Base-by-base conservation (phyloP, 2,329 filamentous ascomycete species). In the Zalaria obscura region DNA sequence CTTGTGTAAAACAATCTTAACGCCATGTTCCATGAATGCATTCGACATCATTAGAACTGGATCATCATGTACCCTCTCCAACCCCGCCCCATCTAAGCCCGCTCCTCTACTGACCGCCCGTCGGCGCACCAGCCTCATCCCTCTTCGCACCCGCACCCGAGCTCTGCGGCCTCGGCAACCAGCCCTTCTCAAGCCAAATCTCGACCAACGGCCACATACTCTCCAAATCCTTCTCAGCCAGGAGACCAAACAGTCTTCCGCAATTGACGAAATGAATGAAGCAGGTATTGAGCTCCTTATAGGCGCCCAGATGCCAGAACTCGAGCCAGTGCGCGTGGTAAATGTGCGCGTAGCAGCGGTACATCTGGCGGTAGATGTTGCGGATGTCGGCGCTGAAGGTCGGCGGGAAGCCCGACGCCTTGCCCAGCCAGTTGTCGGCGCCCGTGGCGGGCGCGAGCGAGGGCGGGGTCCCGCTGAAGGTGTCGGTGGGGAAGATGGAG, bases 141-240 rank as follows among this genome's bases (percentile, higher is more conserved):
- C 45, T 40, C 43, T 44, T 36, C 32, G 42, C 29, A n/a, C 37
- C 27, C 26, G 40, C 40, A 29, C 43, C 41, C 5, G 40, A 35
- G 32, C 41, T 46, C 33, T 36, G 36, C 11, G 48, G 40, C 8
- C 44, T 39, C 32, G 87, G 87, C 52, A 96, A 83, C 26, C 88
- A 83, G 45, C 88, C 87, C 56, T 89, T 89, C 47, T 80, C 80
- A 26, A 87, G 79, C 81, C 88, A 95, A 38, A 95, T 73, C 55
- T 95, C 87, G 51, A 96, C 84, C 51, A 96, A 66, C 26, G 85
- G 86, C 67, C 93, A 85, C 86, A 96, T 94, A 25, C 89, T 89
- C 69, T 95, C 88, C 53, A 93, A 75, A 63, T 95, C 89, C 55
- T 86, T 82, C 45, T 87, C 85, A 51, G 82, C 82, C 47, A 96